Evolutionary conservation across 306 rosid genomes (phyloP).

Genomic region (Fagus sylvatica): DNA sequence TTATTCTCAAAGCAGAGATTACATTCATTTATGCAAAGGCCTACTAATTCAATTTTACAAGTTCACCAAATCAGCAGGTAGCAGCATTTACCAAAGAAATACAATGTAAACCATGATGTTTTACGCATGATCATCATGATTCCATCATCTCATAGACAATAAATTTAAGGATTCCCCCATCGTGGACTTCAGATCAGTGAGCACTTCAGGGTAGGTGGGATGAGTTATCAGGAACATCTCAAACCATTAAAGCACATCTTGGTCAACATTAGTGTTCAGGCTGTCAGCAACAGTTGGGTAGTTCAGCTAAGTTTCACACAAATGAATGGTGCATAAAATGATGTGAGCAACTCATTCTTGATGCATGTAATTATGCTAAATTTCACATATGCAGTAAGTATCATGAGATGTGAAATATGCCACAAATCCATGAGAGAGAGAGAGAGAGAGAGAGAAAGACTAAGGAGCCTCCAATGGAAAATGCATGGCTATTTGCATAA

Average conservation of each 20-base stretch:
- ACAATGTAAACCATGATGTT: too few relatives aligned
- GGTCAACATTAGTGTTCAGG: background rate
- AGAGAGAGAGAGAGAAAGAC: background rate
- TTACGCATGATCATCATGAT: background rate
- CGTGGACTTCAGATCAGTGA: background rate
- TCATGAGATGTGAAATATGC: background rate
- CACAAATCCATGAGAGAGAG: background rate
- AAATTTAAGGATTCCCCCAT: background rate
- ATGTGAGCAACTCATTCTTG: background rate
- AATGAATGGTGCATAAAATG: constrained; percentile 3
- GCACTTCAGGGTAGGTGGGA: background rate
- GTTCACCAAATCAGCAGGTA: too few relatives aligned
- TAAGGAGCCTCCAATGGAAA: background rate
- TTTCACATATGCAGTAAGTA: constrained; percentile 6
- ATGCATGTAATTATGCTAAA: constrained; percentile 7
- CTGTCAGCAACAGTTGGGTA: background rate
- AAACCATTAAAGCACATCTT: background rate
- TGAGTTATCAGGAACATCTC: background rate
- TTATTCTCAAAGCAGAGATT: too few relatives aligned
- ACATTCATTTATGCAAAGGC: too few relatives aligned
- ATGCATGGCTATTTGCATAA: background rate
- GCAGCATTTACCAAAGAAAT: too few relatives aligned
- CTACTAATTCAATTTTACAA: too few relatives aligned
- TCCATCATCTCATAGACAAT: background rate
- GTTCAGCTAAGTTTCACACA: background rate